Evolutionary conservation across 169 alveolate genomes (phyloP).

Genomic region (Cryptosporidium canis): DNA sequence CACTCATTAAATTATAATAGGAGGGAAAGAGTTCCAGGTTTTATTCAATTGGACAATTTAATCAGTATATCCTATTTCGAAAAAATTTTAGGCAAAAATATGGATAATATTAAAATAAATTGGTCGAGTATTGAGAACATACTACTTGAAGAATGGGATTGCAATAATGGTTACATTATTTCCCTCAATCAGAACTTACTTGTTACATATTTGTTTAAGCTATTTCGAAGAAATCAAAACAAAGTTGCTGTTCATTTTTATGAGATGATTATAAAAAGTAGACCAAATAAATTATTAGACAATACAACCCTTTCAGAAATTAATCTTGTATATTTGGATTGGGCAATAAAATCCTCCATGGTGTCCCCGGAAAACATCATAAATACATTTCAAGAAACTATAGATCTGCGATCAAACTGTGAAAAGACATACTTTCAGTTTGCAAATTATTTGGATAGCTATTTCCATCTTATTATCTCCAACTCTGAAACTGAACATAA

Average conservation of each 20-base stretch:
- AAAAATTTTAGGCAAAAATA: background rate
- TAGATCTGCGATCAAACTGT: conserved; percentile 51
- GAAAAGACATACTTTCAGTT: conserved; percentile 66
- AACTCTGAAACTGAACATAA: conserved; percentile 19
- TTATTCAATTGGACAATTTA: conserved; percentile 34
- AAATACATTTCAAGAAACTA: conserved; percentile 7
- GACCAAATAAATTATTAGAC: background rate
- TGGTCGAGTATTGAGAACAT: conserved; percentile 25
- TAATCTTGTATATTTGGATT: conserved; percentile 30
- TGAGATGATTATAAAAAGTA: background rate
- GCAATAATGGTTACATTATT: background rate
- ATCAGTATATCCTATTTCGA: conserved; percentile 38
- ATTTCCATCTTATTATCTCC: conserved; percentile 51
- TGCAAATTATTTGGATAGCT: conserved; percentile 52
- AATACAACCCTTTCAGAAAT: conserved; percentile 31
- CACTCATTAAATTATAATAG: background rate
- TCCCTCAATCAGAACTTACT: conserved; percentile 3
- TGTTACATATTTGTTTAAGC: conserved; percentile 29
- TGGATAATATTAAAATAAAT: background rate
- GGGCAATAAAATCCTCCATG: conserved; percentile 67
- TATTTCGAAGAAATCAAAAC: conserved; percentile 32
- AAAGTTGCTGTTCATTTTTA: conserved; percentile 25
- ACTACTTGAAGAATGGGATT: conserved; percentile 25
- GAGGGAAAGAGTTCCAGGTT: conserved; percentile 35
- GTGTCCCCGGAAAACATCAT: conserved; percentile 63